Conservation (phyloP, 2,329 filamentous ascomycete genomes). For the Stagonosporopsis chrysanthemi region DNA sequence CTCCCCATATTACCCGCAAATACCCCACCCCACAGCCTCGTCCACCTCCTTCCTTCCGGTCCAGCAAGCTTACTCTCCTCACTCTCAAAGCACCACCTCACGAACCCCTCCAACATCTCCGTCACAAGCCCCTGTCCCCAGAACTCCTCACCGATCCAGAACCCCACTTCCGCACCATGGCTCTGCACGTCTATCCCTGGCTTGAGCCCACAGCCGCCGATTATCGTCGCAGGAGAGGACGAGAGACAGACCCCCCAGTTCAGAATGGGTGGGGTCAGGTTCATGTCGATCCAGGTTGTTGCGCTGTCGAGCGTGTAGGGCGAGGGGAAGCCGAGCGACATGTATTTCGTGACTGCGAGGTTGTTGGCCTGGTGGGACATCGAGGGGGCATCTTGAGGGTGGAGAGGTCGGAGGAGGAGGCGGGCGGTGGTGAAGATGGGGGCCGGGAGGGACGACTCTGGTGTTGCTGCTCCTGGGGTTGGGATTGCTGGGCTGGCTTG, state of each 20-base stretch:
- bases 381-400: constrained; percentile 40
- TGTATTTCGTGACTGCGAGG: constrained; percentile 43
- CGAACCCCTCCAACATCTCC: constrained; percentile 44
- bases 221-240: constrained; percentile 24
- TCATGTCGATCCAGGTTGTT: constrained; percentile 46
- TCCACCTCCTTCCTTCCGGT: constrained; percentile 34
- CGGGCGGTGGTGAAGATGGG: constrained; percentile 40
- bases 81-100: constrained; percentile 44
- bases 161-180: constrained; percentile 52
- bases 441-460: constrained; percentile 30
- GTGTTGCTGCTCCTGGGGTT: neutral
- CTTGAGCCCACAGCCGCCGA: constrained; percentile 51
- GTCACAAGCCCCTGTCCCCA: constrained; percentile 48
- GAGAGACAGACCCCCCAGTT: constrained; percentile 31
- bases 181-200: constrained; percentile 45
- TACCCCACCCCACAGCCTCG: constrained; percentile 41
- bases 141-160: constrained; percentile 51
- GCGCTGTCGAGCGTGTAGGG: constrained; percentile 50
- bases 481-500: neutral
- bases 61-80: constrained; percentile 6
- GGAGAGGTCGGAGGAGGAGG: constrained; percentile 22
- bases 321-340: constrained; percentile 49
- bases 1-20: constrained; percentile 47
- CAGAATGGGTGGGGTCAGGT: constrained; percentile 22
- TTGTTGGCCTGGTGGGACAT: constrained; percentile 40